Evolutionary conservation across 805 yeast species (phyloP).

Genomic region (Candida broadrunensis): DNA sequence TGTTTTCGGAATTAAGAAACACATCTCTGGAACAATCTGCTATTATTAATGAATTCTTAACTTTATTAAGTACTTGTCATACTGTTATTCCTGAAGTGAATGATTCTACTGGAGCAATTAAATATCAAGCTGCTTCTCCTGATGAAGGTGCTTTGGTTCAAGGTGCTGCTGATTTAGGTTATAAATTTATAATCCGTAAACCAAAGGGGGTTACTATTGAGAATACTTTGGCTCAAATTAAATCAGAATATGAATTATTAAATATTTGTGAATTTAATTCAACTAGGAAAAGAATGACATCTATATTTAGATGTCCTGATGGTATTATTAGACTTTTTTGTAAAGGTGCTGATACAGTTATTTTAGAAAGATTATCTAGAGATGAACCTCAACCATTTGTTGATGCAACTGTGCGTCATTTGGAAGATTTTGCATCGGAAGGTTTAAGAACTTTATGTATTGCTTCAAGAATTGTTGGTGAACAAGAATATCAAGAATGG

Average conservation of each 20-base stretch:
- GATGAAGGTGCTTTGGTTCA: conserved; percentile 98
- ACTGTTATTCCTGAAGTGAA: conserved; percentile 92
- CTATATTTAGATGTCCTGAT: conserved; percentile 91
- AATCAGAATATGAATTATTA: conserved; percentile 67
- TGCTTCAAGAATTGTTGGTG: conserved; percentile 78
- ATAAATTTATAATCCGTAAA: conserved; percentile 75
- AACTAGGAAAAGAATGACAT: conserved; percentile 96
- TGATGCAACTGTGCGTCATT: conserved; percentile 75
- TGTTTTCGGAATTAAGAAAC: conserved; percentile 46
- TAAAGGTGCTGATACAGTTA: conserved; percentile 98
- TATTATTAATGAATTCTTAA: conserved; percentile 70
- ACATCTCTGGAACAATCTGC: conserved; percentile 45
- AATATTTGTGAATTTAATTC: conserved; percentile 96
- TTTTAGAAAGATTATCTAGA: conserved; percentile 73
- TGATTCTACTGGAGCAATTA: conserved; percentile 57
- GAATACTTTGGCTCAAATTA: conserved; percentile 40
- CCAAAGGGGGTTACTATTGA: conserved; percentile 78
- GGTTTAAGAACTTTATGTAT: conserved; percentile 94
- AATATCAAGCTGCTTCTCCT: conserved; percentile 98
- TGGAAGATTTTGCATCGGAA: conserved; percentile 95
- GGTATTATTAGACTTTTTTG: conserved; percentile 85
- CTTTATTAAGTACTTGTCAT: conserved; percentile 87
- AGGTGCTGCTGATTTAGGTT: conserved; percentile 91
- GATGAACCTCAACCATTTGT: conserved; percentile 70
- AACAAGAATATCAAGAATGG: conserved; percentile 78